Evolutionary conservation across 2,329 filamentous ascomycete genomes (phyloP).

Genomic region (Macrophomina phaseolina): DNA sequence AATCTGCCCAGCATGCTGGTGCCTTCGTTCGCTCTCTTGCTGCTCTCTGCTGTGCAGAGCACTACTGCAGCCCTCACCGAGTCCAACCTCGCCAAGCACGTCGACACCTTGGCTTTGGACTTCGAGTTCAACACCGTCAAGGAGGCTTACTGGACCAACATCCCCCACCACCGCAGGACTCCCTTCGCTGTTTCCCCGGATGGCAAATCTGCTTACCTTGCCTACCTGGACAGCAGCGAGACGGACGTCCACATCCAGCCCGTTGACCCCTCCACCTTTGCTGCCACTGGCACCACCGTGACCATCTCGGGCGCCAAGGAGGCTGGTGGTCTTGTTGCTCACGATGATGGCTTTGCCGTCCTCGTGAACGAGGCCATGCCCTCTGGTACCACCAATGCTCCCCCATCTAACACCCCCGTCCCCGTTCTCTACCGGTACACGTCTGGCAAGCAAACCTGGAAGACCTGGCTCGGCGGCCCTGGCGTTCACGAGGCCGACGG

Average conservation of each 20-base stretch:
- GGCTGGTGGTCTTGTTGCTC: slow-evolving; percentile 63
- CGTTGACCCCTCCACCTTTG: slow-evolving; percentile 61
- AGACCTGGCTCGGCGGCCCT: slow-evolving; percentile 65
- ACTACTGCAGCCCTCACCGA: slow-evolving; percentile 47
- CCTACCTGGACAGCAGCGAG: slow-evolving; percentile 63
- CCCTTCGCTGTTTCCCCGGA: slow-evolving; percentile 67
- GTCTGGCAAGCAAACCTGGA: slow-evolving; percentile 61
- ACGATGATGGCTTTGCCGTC: slow-evolving; percentile 68
- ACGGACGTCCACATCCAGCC: slow-evolving; percentile 64
- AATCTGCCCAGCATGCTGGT: slow-evolving; percentile 37
- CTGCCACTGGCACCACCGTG: slow-evolving; percentile 58
- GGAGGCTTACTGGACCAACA: slow-evolving; percentile 65
- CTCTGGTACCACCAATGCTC: slow-evolving; percentile 56
- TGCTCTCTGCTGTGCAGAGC: slow-evolving; percentile 40
- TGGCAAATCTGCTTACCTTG: slow-evolving; percentile 64
- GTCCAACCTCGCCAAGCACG: slow-evolving; percentile 49
- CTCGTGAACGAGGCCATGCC: slow-evolving; percentile 63
- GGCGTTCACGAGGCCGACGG: slow-evolving; percentile 55
- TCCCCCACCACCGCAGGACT: slow-evolving; percentile 66
- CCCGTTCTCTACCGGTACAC: slow-evolving; percentile 66
- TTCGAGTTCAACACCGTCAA: slow-evolving; percentile 63
- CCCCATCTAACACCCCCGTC: slow-evolving; percentile 57
- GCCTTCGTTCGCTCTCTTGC: slow-evolving; percentile 40
- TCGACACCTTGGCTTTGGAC: slow-evolving; percentile 55
- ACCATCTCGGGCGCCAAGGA: slow-evolving; percentile 63